phyloP scores from a whole-genome alignment of 2,329 filamentous ascomycete species.

The Colletotrichum chlorophyti region DNA sequence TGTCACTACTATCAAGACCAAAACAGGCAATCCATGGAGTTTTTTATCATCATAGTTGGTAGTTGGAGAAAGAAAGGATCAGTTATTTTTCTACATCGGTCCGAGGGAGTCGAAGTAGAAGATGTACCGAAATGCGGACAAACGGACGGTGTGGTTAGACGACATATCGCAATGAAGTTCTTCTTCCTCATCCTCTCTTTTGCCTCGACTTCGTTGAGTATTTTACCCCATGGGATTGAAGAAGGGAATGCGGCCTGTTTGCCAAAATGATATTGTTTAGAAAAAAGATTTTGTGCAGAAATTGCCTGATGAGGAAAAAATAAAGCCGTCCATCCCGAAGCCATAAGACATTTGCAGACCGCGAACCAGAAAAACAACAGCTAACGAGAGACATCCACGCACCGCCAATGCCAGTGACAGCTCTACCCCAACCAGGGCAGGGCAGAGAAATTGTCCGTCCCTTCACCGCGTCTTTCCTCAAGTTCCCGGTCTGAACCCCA shows the following conservation, averaged over 20 bases:
- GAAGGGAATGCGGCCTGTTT: slow-evolving; percentile 10
- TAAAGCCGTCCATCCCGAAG: slow-evolving; percentile 11
- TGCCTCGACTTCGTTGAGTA: neutral
- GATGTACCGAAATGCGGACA: neutral
- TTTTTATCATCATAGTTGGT: neutral
- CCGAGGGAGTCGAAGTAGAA: neutral
- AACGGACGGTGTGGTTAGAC: slow-evolving; percentile 3
- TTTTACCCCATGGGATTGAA: neutral
- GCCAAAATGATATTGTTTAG: no score
- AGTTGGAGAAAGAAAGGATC: neutral
- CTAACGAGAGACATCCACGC: slow-evolving; percentile 24
- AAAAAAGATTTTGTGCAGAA: neutral
- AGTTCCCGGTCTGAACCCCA: slow-evolving; percentile 23
- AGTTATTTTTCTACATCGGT: neutral
- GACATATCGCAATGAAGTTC: neutral
- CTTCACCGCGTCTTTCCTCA: slow-evolving; percentile 26
- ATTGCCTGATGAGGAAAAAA: slow-evolving; percentile 16
- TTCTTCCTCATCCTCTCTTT: neutral
- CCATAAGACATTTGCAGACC: slow-evolving; percentile 23
- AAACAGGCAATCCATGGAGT: slow-evolving; percentile 15
- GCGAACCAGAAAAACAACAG: slow-evolving; percentile 18
- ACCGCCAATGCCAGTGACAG: slow-evolving; percentile 18
- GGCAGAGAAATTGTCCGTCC: slow-evolving; percentile 1
- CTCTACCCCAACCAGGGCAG: slow-evolving; percentile 2
- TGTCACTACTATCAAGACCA: slow-evolving; percentile 24